Base-by-base conservation (phyloP, 192 early-diverging fungal genomes). In the Mortierella alpina region DNA sequence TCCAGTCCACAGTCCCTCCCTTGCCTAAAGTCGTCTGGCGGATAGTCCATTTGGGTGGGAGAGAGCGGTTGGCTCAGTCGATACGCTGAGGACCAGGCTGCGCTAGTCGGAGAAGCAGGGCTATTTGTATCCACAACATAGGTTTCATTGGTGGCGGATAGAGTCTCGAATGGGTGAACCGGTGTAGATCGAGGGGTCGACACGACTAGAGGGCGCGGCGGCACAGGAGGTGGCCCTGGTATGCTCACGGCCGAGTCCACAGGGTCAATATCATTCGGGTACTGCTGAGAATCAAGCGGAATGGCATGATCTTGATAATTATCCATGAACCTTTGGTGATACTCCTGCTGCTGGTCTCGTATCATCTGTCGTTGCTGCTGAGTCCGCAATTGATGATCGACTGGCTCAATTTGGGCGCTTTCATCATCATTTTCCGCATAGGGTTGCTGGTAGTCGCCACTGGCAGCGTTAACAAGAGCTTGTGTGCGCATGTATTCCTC, bases 111-210 rank as follows among this genome's bases (percentile, higher is more conserved):
- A 40, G 66, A 68, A 2, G 46, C 48, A 8, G 55, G 46, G 12
- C 66, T 56, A 9, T 68, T 56, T 48, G 66, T 55, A 45, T 68
- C 66, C 40, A 59, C 9, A 10, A 56, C 18, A 11, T 68, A 56
- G 31, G 66, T 55, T 10, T 20, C 66, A 50, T 58, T 44, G 1
- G 46, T 44, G 23, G 58, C 50, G 12, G 66, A 49, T 7, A 40
- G 47, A 11, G 41, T 42, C 9, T 68, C 45, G 47, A 68, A 50
- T 40, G 46, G 55, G 20, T 50, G 66, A 59, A 50, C 50, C 15
- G 46, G 56, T 39, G 1, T 47, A 20, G 55, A 18, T 17, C 56
- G 20, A 7, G 66, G 50, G 11, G 23, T 11, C 18, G 18, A 8
- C 5, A 44, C 50, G 52, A 5, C 40, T 10, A 50, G 55, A 14